Base-by-base conservation (phyloP, 2,329 filamentous ascomycete genomes). In the Microdochium paspali region DNA sequence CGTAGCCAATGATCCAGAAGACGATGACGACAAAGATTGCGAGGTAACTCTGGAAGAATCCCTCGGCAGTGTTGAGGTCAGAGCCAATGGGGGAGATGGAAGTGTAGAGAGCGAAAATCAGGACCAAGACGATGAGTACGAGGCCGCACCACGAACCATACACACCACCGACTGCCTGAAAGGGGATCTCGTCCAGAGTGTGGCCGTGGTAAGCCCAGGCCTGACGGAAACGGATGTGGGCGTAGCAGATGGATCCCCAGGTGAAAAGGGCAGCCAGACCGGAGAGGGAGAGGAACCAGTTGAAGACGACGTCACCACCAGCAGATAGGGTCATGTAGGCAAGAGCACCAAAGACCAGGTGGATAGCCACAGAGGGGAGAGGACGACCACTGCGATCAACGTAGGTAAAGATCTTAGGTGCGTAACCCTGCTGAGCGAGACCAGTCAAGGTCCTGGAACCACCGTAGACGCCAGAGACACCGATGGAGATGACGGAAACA, bases 231-330 rank as follows among this genome's bases (percentile, higher is more conserved):
- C 83, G 80, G 58, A 87, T 84, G 56, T 87, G 84, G 2, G 80
- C 73, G 3, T 83, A 65, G 56, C 81, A 85, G 55, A 86, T 84
- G 32, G 78, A 83, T 18, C 75, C 81, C 82, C 82, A 87, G 10
- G 81, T 81, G 61, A 84, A 85, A 40, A 87, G 70, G 12, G 79
- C 76, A 10, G 77, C 76, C 4, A 87, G 68, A 46, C 79, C 82
- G 0, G 80, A 84, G 15, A 87, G 66, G 9, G 82, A 77, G 24
- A 79, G 71, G 3, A 87, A 72, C 84, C 84, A 87, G 56, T 74
- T 69, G 49, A 87, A 84, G 21, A 85, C 72, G 0, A 63, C 66
- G 1, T 58, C 60, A 21, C 76, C 76, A 1, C 66, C 65, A 0
- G 66, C 56, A 44, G 63, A 23, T 3, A 44, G 42, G 3, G 24